These are phyloP conservation scores for Macrolepiota fuliginosa DNA, from an alignment of 768 basidiomycete genomes.

Conservation along the genomic window DNA sequence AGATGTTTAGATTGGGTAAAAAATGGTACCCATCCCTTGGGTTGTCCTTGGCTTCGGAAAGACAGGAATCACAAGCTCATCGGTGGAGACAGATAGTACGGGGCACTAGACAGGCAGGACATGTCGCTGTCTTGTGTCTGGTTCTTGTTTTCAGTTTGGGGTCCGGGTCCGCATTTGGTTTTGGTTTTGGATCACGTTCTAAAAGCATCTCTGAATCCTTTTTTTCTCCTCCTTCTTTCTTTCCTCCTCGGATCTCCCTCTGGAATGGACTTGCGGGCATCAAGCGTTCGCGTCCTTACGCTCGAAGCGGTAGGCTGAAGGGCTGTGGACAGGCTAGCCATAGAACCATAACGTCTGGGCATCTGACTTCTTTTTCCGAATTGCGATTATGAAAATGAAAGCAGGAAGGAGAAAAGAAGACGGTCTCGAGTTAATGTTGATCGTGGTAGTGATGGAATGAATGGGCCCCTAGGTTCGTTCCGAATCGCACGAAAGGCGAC, in stretches of 20 bases:
- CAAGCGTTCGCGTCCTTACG: not conserved
- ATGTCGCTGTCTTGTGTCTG: not conserved
- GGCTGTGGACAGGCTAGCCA: not conserved
- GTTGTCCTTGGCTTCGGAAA: not conserved
- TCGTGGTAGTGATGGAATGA: not conserved
- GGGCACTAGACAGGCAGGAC: not conserved
- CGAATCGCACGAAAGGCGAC: slow-evolving; percentile 2
- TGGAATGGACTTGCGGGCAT: too few species aligned
- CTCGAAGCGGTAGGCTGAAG: not conserved
- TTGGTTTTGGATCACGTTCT: not conserved
- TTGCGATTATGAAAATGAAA: not conserved
- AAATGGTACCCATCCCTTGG: not conserved
- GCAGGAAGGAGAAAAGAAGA: not conserved
- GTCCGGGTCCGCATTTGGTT: not conserved
- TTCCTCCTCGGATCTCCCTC: slow-evolving; percentile 5
- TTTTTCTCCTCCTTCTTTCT: not conserved
- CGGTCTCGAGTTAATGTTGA: not conserved
- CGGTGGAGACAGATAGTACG: not conserved
- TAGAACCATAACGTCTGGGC: not conserved
- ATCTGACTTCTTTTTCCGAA: not conserved
- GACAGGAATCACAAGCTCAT: not conserved
- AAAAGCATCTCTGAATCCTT: not conserved
- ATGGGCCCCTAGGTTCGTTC: not conserved
- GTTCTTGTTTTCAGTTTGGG: not conserved
- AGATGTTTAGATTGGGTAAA: not conserved